Evolutionary conservation across 2,329 filamentous ascomycete species (phyloP).

Genomic region (Fonsecaea pugnacius): DNA sequence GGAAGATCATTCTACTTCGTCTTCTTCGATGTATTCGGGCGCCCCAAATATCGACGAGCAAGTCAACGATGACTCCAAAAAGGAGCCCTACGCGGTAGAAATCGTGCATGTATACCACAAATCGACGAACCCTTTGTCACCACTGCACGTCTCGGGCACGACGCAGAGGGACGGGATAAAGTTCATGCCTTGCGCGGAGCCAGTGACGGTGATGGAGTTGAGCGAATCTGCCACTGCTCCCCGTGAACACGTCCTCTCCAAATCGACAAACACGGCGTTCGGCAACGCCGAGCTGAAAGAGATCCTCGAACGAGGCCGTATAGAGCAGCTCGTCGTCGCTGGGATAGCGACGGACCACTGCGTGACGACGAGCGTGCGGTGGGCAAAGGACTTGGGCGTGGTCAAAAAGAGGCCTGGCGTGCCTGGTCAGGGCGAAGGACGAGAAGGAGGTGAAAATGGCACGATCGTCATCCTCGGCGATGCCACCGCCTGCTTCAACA

Average conservation of each 20-base stretch:
- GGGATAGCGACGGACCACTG: conserved; percentile 58
- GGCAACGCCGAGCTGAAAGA: conserved; percentile 51
- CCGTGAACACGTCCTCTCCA: conserved; percentile 48
- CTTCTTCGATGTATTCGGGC: not conserved
- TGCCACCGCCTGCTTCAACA: conserved; percentile 54
- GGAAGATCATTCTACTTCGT: too few relatives aligned
- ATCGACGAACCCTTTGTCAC: conserved; percentile 43
- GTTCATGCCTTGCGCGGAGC: conserved; percentile 40
- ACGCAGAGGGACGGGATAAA: conserved; percentile 37
- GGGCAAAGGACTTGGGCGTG: conserved; percentile 54
- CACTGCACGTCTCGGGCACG: conserved; percentile 43
- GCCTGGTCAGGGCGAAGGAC: not conserved
- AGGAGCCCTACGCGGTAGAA: conserved; percentile 32
- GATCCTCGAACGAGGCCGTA: conserved; percentile 41
- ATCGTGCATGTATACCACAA: conserved; percentile 55
- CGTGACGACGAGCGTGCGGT: conserved; percentile 54
- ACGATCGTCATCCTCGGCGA: conserved; percentile 40
- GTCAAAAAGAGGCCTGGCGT: conserved; percentile 41
- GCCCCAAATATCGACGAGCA: not conserved
- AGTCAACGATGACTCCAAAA: not conserved
- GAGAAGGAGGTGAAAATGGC: conserved; percentile 36
- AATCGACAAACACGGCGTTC: conserved; percentile 54
- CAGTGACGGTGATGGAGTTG: conserved; percentile 35
- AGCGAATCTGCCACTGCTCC: not conserved
- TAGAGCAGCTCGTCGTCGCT: conserved; percentile 48